Base-by-base conservation (phyloP, 345 rosid species). In the Arabis alpina region DNA sequence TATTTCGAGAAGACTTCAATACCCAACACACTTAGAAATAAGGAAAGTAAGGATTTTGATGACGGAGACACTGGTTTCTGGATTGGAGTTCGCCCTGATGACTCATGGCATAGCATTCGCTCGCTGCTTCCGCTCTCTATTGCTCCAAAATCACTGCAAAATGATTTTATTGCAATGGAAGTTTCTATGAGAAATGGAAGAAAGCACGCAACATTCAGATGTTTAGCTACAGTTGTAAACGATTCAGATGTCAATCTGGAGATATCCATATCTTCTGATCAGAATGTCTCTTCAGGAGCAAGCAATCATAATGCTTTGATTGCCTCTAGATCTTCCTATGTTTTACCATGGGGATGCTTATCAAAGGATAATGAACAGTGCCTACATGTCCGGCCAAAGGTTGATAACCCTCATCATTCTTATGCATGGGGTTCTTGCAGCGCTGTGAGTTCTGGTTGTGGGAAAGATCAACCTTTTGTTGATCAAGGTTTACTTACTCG, bases 181-280 rank as follows among this genome's bases (percentile, higher is more conserved):
- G 88, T 89, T 74, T 73, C 81, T 54, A 79, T 91, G 88, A 89
- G 85, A 84, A 84, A 89, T 84, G 96, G 99, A 68, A 89, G 87
- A 91, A 94, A 91, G 80, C 96, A 91, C 68, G 95, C 81, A 61
- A 78, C 86, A 81, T 89, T 94, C 74, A 88, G 99, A 84, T 79
- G 95, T 69, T 90, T 94, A 75, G 95, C 88, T 14, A 81, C 92
- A 3, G 89, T 87, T 62, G 76, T 83, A 62, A 94, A 94, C 84
- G 99, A 91, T 79, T 84, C 93, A 50, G 92, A 91, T 77, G 72
- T 88, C 77, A 86, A 77, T 79, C 59, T 94, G 80, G 96, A 89
- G 72, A 73, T 94, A 77, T 85, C 82, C 23, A 42, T 87, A 51
- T 77, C 84, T 68, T 79, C 82, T 41, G 50, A 48, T 62, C 61